These are phyloP conservation scores for Marasmius oreades DNA, from an alignment of 1,284 basidiomycete species.

Conservation along the genomic window DNA sequence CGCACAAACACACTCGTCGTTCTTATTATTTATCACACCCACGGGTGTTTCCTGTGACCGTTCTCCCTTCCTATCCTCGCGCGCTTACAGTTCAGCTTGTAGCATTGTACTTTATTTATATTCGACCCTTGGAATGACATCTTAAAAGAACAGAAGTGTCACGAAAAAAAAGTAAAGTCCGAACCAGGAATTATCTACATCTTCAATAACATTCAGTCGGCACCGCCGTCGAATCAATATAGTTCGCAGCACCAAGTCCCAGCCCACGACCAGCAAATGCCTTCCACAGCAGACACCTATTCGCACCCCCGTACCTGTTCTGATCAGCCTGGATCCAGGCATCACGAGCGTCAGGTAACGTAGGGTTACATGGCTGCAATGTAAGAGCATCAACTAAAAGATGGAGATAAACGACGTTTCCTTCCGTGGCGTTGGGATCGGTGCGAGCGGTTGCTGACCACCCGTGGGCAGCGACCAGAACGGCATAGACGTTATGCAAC, in stretches of 20 bases:
- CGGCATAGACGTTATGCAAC: conserved; percentile 48
- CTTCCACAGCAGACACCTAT: conserved; percentile 43
- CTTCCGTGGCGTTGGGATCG: conserved; percentile 37
- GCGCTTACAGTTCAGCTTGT: no score
- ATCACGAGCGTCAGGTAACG: conserved; percentile 35
- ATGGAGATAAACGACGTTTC: conserved; percentile 45
- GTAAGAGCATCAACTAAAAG: conserved; percentile 46
- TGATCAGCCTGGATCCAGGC: conserved; percentile 55
- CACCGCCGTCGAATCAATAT: neutral
- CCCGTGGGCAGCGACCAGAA: conserved; percentile 38
- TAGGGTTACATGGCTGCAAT: conserved; percentile 51
- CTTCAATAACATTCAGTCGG: neutral
- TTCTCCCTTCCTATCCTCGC: no score
- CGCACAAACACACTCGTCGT: no score
- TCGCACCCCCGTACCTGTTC: conserved; percentile 44
- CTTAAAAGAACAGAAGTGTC: no score
- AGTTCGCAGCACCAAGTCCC: conserved; percentile 35
- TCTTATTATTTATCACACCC: no score
- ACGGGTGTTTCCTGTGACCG: no score
- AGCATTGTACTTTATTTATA: no score
- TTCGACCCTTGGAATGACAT: no score
- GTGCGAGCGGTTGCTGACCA: conserved; percentile 37
- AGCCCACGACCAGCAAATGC: conserved; percentile 49
- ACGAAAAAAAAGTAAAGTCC: no score
- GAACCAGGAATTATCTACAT: no score